Evolutionary conservation across 2,329 filamentous ascomycete genomes (phyloP).

Genomic region (Fusarium gaditjirri): DNA sequence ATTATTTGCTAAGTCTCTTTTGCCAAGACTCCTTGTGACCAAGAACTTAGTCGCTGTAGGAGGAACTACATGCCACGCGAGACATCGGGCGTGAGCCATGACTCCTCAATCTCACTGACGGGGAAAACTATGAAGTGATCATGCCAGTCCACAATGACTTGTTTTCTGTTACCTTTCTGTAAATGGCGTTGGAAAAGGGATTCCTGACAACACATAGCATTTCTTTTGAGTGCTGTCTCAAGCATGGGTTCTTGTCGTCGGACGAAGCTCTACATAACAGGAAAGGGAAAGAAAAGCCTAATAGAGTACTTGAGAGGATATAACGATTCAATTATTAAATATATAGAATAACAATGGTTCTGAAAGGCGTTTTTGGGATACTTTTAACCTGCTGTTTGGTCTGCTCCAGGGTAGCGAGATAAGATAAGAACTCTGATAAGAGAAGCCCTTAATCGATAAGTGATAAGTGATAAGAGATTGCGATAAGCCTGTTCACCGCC

Average conservation of each 20-base stretch:
- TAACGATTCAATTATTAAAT: neutral
- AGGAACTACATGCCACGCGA: rapidly evolving
- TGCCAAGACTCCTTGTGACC: neutral
- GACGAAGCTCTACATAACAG: too few relatives aligned
- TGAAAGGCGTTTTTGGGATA: neutral
- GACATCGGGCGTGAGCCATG: too few relatives aligned
- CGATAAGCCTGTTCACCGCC: neutral
- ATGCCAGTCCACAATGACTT: too few relatives aligned
- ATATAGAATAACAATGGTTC: neutral
- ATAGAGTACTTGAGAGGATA: too few relatives aligned
- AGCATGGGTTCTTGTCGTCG: too few relatives aligned
- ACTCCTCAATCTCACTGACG: neutral
- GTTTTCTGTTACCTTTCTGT: too few relatives aligned
- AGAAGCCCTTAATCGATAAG: rapidly evolving
- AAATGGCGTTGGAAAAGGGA: too few relatives aligned
- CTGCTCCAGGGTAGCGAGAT: neutral
- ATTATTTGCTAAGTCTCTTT: rapidly evolving
- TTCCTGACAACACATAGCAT: rapidly evolving
- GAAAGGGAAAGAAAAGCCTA: too few relatives aligned
- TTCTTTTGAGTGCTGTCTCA: too few relatives aligned
- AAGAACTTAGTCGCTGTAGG: rapidly evolving
- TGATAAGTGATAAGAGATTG: rapidly evolving
- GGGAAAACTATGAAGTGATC: rapidly evolving
- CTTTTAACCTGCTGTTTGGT: neutral
- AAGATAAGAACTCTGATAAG: neutral